Percentiles rank a stretch among this genome's conserved stretches.
These are phyloP conservation scores for Phlyctochytrium planicorne DNA, from an alignment of 192 early-diverging fungal species.

Conservation along the genomic window DNA sequence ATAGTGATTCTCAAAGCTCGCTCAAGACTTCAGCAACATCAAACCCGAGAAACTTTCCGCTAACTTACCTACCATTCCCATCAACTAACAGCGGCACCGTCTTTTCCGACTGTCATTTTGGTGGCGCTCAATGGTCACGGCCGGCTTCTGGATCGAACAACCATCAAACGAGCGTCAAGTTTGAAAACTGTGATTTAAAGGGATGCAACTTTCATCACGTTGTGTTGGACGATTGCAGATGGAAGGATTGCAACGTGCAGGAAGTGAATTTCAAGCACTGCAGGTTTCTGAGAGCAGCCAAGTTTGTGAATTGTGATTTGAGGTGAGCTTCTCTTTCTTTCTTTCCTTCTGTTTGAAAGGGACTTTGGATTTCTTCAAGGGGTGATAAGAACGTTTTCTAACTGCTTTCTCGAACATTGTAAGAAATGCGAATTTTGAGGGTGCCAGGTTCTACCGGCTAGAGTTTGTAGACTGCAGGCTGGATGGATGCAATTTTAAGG, in stretches of 20 bases:
- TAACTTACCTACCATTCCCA: too few species aligned
- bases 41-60: too few species aligned
- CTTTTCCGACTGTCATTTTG: background rate
- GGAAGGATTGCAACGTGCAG: background rate
- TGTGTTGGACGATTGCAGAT: background rate
- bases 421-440: background rate
- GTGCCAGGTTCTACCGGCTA: background rate
- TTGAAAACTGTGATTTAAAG: background rate
- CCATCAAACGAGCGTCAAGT: background rate
- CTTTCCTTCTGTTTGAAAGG: background rate
- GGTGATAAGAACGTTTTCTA: too few species aligned
- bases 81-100: background rate
- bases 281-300: background rate
- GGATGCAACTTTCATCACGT: background rate
- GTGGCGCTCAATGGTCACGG: background rate
- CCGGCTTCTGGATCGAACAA: background rate
- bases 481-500: background rate
- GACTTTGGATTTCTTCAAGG: background rate
- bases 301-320: background rate
- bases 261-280: background rate
- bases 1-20: too few species aligned
- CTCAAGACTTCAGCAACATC: too few species aligned
- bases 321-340: background rate
- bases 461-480: background rate
- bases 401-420: too few species aligned